Base-by-base conservation (phyloP, 148 eudicot species). In the Persicaria maculosa region DNA sequence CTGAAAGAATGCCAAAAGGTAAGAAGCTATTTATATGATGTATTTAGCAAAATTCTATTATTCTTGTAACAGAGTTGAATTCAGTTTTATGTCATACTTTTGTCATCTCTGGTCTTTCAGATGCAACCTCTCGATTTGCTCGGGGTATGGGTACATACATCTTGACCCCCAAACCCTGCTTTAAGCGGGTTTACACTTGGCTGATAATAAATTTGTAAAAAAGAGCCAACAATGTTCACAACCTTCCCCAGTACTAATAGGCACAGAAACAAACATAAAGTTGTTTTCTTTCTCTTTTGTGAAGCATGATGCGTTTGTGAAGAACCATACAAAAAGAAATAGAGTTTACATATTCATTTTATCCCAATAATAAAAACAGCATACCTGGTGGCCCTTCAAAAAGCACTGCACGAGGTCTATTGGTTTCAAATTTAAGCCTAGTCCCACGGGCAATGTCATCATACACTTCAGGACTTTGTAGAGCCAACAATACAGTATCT, bases 341-440 rank as follows among this genome's bases (percentile, higher is more conserved):
- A 12, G 47, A 7, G 0, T 46, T 5, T 45, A 9, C 15, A 20
- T 14, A 45, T 7, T n/a, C 48, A 50, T 36, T 19, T 25, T 52
- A 20, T 31, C 14, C 9, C n/a, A 8, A 17, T 65, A 50, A 43
- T 48, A 61, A 31, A 53, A 68, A 69, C 71, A 44, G 12, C 80
- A 81, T 83, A 90, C 99, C 97, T 90, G 99, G 99, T 79, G 99
- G 99, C 72, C 99, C 97, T 89, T 92, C 97, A 83, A 92, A 96
- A 72, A 92, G 91, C 71, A 96, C 97, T 7, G 97, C 97, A 76
- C 91, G 85, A 36, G 99, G 99, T 81, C 99, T 86, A 77, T 89
- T 92, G 17, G 97, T 84, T 92, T 92, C 99, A 77, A 86, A 96
- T 79, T 96, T 92, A 31, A 82, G 80, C 71, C 99, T 86, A 62